phyloP scores from a whole-genome alignment of 2,329 filamentous ascomycete species.

The Capronia americana region DNA sequence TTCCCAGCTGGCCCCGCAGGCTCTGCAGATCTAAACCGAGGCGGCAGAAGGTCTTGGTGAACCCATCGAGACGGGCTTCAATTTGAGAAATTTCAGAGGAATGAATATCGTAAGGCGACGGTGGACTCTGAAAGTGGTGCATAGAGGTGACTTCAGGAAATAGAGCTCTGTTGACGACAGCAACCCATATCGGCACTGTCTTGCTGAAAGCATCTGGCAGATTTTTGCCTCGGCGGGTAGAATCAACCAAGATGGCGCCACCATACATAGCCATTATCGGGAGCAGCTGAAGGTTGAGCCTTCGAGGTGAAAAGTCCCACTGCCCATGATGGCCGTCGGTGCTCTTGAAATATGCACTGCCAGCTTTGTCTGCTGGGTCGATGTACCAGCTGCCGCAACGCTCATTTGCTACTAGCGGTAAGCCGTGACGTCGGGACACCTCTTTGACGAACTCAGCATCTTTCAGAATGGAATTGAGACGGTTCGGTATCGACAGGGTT shows the following conservation, averaged over 20 bases:
- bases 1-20: constrained; percentile 25
- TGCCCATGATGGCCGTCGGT: constrained; percentile 92
- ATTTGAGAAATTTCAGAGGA: constrained; percentile 65
- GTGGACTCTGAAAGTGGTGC: constrained; percentile 70
- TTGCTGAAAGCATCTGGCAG: constrained; percentile 96
- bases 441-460: constrained; percentile 77
- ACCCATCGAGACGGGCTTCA: constrained; percentile 63
- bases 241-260: constrained; percentile 82
- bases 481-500: constrained; percentile 79
- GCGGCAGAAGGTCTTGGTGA: constrained; percentile 59
- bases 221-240: constrained; percentile 86
- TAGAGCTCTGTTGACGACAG: constrained; percentile 78
- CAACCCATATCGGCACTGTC: constrained; percentile 92
- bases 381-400: constrained; percentile 98
- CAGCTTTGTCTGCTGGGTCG: constrained; percentile 65
- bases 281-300: constrained; percentile 84
- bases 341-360: constrained; percentile 94
- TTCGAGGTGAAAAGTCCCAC: constrained; percentile 85
- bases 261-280: constrained; percentile 65
- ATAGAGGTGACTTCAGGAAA: constrained; percentile 65
- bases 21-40: constrained; percentile 26
- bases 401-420: constrained; percentile 89
- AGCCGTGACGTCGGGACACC: constrained; percentile 58
- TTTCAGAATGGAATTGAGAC: constrained; percentile 75
- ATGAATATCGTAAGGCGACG: constrained; percentile 58